phyloP scores from a whole-genome alignment of 140 eudicot species.

The Eryngium alpinum region DNA sequence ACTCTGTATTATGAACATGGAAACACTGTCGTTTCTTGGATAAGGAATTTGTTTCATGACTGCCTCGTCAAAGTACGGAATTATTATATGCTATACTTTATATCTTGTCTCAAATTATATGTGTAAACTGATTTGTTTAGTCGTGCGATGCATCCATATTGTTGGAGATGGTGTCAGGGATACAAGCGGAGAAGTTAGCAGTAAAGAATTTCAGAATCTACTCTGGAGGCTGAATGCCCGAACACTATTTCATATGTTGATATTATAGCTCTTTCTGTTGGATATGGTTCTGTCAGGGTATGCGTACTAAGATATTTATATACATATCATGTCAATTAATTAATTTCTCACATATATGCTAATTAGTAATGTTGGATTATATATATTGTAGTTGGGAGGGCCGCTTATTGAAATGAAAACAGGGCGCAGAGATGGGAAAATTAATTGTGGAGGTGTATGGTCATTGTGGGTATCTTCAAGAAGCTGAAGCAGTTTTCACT shows the following conservation, averaged over 20 bases:
- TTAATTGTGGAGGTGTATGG: constrained; percentile 97
- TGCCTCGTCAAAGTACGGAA: constrained; percentile 11
- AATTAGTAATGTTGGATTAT: too few relatives aligned
- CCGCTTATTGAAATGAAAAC: constrained; percentile 77
- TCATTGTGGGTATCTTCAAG: constrained; percentile 91
- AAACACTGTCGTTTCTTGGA: constrained; percentile 14
- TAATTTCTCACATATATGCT: too few relatives aligned
- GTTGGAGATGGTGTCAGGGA: constrained; percentile 46
- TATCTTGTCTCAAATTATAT: too few relatives aligned
- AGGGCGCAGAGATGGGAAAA: constrained; percentile 67
- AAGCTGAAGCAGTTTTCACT: constrained; percentile 76
- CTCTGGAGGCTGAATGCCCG: constrained; percentile 69
- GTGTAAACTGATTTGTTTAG: too few relatives aligned
- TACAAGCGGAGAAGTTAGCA: constrained; percentile 54
- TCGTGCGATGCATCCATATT: constrained; percentile 85
- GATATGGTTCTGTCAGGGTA: constrained; percentile 81
- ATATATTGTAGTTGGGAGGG: constrained; percentile 54
- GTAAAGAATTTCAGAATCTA: constrained; percentile 56
- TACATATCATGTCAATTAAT: too few relatives aligned
- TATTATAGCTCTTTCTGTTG: constrained; percentile 72
- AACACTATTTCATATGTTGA: constrained; percentile 81
- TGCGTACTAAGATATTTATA: too few relatives aligned
- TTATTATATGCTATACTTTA: too few relatives aligned
- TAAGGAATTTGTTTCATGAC: constrained; percentile 11
- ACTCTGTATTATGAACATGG: not conserved